Percentiles rank a stretch among this genome's conserved stretches.
Conservation (phyloP, 805 yeast species). For the Nakazawaea anatomiae region DNA sequence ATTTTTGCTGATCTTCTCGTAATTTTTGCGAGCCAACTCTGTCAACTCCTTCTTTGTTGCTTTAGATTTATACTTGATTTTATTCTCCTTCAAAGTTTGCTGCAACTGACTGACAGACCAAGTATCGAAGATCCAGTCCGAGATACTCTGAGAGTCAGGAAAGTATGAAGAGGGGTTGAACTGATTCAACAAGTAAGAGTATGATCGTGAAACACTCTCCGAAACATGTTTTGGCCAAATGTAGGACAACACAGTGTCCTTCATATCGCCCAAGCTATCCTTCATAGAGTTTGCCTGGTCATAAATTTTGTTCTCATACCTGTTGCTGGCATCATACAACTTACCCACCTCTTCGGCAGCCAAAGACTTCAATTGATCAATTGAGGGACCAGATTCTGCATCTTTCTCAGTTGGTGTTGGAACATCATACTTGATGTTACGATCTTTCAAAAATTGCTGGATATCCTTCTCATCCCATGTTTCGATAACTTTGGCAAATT, state of each 20-base stretch:
- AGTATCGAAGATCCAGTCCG: slow-evolving; percentile 44
- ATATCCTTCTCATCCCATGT: slow-evolving; percentile 20
- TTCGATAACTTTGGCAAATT: slow-evolving; percentile 4
- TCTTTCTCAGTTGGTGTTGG: slow-evolving; percentile 17
- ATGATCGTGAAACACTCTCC: not conserved
- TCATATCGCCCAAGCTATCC: slow-evolving; percentile 15
- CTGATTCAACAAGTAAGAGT: slow-evolving; percentile 5
- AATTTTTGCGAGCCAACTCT: slow-evolving; percentile 34
- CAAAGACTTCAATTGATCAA: slow-evolving; percentile 17
- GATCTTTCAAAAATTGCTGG: slow-evolving; percentile 24
- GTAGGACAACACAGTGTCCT: slow-evolving; percentile 16
- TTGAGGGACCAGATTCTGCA: slow-evolving; percentile 13
- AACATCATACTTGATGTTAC: slow-evolving; percentile 19
- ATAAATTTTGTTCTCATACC: not conserved
- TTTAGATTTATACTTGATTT: slow-evolving; percentile 23
- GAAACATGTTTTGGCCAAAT: slow-evolving; percentile 9
- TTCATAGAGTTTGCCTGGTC: slow-evolving; percentile 7
- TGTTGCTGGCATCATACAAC: slow-evolving; percentile 11
- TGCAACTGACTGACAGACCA: slow-evolving; percentile 33
- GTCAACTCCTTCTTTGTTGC: slow-evolving; percentile 33
- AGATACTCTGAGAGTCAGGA: slow-evolving; percentile 8
- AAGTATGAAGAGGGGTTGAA: not conserved
- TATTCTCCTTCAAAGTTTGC: slow-evolving; percentile 24
- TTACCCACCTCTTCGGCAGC: slow-evolving; percentile 23
- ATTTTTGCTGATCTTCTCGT: slow-evolving; percentile 29